Evolutionary conservation across 2,329 filamentous ascomycete genomes (phyloP).

Genomic region (Penicillium thymicola): DNA sequence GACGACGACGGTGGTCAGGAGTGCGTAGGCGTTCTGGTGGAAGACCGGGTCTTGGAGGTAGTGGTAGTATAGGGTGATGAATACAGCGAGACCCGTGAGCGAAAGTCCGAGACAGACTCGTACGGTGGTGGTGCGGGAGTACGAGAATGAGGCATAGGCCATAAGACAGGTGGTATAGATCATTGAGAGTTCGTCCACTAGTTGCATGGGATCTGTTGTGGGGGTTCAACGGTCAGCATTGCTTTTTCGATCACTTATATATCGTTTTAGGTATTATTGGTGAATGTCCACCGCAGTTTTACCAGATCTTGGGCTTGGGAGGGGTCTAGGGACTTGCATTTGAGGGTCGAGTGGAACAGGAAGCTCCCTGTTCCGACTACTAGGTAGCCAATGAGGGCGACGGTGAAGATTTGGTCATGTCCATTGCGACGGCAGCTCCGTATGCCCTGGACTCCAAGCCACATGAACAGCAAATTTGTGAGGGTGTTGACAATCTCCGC

Average conservation of each 20-base stretch:
- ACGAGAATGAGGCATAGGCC: conserved; percentile 72
- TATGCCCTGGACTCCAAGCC: conserved; percentile 71
- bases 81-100: conserved; percentile 56
- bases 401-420: conserved; percentile 72
- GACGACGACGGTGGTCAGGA: conserved; percentile 68
- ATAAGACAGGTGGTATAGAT: conserved; percentile 70
- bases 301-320: not conserved
- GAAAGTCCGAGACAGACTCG: conserved; percentile 56
- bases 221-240: conserved; percentile 19
- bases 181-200: conserved; percentile 68
- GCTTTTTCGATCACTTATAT: not conserved
- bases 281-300: not conserved
- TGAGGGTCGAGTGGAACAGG: conserved; percentile 62
- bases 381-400: conserved; percentile 62
- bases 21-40: conserved; percentile 74
- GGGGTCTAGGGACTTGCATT: conserved; percentile 46
- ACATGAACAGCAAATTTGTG: conserved; percentile 80
- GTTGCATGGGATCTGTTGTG: conserved; percentile 62
- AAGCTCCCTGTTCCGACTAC: conserved; percentile 61
- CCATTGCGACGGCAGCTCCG: conserved; percentile 67
- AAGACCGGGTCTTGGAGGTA: conserved; percentile 78
- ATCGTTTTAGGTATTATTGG: not conserved
- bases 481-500: conserved; percentile 77
- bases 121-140: conserved; percentile 54
- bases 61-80: conserved; percentile 78